Evolutionary conservation across 2,329 filamentous ascomycete genomes (phyloP), one percentile per base, ranked within the genome.

Genomic region (Arthrobotrys iridis): DNA sequence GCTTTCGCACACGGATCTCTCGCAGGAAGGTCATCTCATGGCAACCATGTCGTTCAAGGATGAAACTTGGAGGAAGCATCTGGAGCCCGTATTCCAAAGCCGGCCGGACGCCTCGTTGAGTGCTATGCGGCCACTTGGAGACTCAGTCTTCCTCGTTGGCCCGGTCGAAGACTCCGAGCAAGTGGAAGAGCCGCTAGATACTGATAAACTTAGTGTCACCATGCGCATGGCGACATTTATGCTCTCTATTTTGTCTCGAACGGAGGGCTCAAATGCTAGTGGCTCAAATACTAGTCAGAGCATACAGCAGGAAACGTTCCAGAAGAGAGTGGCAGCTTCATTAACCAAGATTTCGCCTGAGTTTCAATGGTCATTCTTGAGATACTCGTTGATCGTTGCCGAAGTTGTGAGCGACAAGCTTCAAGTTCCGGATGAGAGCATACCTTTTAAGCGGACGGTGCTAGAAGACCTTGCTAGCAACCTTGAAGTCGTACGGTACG

Each of bases 121-220:
- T 0, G 87, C 97, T 3, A 92, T 90, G 1, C 93, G 89, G 79
- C 86, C 86, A 22, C 84, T 97, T 4, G 88, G 88, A 0, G 92
- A 92, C 2, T 88, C 88, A 0, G 87, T 91, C 4, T 89, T 90
- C 77, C 82, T 97, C 2, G 84, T 90, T 0, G 80, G 83, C 8
- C 55, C 66, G 4, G 18, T 28, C 8, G 60, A 66, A 43, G 52
- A 76, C 3, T 18, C 50, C 11, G 65, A 71, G 20, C 33, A 48
- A 24, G 13, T n/a, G 1, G 20, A 50, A 10, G 58, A 60, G 15
- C 10, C n/a, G 11, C 22, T 65, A n/a, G 72, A 76, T 30, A 30
- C 24, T 20, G 72, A 76, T 30, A 48, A 30, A 1, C 59, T 76
- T 1, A 65, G 30, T 20, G 18, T 60, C 11, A 45, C 41, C 26